Evolutionary conservation across 768 basidiomycete genomes (phyloP).

Genomic region (Naganishia onofrii): DNA sequence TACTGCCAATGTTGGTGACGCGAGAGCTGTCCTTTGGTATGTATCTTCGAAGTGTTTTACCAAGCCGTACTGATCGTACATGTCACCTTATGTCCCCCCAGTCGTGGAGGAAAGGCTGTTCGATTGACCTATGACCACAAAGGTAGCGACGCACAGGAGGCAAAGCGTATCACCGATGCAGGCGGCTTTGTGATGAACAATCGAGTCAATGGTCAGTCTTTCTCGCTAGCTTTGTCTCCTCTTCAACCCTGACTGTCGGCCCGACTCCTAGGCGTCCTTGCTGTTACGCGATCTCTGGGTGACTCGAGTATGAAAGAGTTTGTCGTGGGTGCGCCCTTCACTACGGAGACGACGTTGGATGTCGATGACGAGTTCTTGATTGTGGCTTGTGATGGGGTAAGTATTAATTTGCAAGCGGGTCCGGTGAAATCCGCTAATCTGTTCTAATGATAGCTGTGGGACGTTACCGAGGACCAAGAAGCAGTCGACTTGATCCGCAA

Average conservation of each 20-base stretch:
- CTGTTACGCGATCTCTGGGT: slow-evolving; percentile 91
- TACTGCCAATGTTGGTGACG: slow-evolving; percentile 95
- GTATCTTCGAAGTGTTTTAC: slow-evolving; percentile 27
- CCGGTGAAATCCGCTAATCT: not conserved
- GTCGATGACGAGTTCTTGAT: slow-evolving; percentile 92
- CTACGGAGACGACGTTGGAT: slow-evolving; percentile 90
- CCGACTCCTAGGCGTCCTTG: slow-evolving; percentile 70
- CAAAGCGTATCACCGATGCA: slow-evolving; percentile 93
- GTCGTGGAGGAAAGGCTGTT: slow-evolving; percentile 80
- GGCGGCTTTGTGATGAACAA: slow-evolving; percentile 99
- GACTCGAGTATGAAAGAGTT: slow-evolving; percentile 99
- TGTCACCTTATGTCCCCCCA: slow-evolving; percentile 29
- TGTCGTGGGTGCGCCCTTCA: slow-evolving; percentile 95
- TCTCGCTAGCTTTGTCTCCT: not conserved
- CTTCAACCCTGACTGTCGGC: not conserved
- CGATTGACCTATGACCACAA: slow-evolving; percentile 98
- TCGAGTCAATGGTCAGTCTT: slow-evolving; percentile 76
- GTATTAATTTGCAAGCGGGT: slow-evolving; percentile 49
- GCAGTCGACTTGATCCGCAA: slow-evolving; percentile 78
- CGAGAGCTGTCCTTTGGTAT: slow-evolving; percentile 80
- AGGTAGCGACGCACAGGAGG: slow-evolving; percentile 93
- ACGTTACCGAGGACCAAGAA: slow-evolving; percentile 84
- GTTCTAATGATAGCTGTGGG: slow-evolving; percentile 72
- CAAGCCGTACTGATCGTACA: not conserved
- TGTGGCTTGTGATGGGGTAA: slow-evolving; percentile 93